phyloP scores from a whole-genome alignment of 2,329 filamentous ascomycete species.

The Colletotrichum falcatum region DNA sequence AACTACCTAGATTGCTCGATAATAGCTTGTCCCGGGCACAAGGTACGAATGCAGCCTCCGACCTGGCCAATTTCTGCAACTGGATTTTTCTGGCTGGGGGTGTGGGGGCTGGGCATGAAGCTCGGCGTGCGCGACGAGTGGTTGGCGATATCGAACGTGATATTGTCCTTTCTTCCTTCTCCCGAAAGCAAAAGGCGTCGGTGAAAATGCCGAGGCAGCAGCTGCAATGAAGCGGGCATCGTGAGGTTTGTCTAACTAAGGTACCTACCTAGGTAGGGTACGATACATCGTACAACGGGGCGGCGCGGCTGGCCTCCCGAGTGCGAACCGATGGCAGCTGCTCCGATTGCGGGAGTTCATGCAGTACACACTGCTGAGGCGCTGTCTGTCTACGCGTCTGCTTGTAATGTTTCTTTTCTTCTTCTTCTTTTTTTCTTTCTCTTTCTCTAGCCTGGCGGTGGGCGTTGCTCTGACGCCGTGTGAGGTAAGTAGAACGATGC shows the following conservation, averaged over 20 bases:
- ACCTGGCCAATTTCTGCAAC: background rate
- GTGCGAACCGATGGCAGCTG: slow-evolving; percentile 12
- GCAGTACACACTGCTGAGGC: background rate
- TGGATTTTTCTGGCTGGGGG: background rate
- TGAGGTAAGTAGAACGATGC: slow-evolving; percentile 3
- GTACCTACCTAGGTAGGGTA: background rate
- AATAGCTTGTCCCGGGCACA: background rate
- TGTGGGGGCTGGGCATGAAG: background rate
- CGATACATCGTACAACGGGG: too few species aligned
- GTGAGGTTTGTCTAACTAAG: slow-evolving; percentile 1
- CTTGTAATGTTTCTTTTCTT: slow-evolving; percentile 4
- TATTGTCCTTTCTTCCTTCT: background rate
- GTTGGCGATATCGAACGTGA: background rate
- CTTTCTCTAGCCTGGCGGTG: too few species aligned
- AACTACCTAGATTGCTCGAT: too few species aligned
- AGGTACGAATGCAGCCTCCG: background rate
- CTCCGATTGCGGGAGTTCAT: background rate
- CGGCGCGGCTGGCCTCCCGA: slow-evolving; percentile 7
- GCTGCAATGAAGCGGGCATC: slow-evolving; percentile 17
- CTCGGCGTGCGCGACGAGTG: background rate
- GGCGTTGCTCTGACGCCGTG: slow-evolving; percentile 19
- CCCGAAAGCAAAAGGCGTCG: background rate
- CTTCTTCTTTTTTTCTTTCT: too few species aligned
- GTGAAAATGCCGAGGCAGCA: background rate
- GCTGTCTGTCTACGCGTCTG: background rate